Percentiles rank a stretch among this genome's conserved stretches.
Evolutionary conservation across 306 rosid genomes (phyloP).

Genomic region (Canavalia ensiformis): DNA sequence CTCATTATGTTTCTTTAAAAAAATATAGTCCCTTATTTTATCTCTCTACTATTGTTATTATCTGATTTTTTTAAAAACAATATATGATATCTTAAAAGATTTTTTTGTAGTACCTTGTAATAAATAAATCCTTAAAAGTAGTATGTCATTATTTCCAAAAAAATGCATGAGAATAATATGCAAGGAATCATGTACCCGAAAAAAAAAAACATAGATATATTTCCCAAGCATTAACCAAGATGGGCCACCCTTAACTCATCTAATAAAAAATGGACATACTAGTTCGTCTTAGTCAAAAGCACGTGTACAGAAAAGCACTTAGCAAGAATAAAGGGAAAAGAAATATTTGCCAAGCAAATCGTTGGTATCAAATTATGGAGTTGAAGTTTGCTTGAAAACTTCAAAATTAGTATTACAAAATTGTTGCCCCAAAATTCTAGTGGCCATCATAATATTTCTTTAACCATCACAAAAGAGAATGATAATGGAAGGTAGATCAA

Average conservation of each 20-base stretch:
- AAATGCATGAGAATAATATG: not conserved
- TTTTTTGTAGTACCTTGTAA: too few relatives aligned
- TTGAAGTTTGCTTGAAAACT: constrained; percentile 14
- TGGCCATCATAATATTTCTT: not conserved
- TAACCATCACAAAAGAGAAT: not conserved
- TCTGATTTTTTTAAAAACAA: too few relatives aligned
- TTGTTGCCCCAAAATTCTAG: not conserved
- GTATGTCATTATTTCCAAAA: not conserved
- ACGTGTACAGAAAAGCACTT: not conserved
- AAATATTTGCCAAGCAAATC: not conserved
- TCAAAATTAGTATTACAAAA: constrained; percentile 19
- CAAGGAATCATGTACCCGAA: not conserved
- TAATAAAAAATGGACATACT: not conserved
- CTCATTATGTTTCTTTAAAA: too few relatives aligned
- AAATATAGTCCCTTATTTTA: too few relatives aligned
- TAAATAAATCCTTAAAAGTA: too few relatives aligned
- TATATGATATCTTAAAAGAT: too few relatives aligned
- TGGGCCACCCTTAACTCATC: not conserved
- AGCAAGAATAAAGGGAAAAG: not conserved
- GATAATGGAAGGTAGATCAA: not conserved
- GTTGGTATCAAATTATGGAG: constrained; percentile 1
- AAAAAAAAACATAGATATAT: not conserved
- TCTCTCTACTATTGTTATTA: too few relatives aligned
- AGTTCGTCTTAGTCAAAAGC: constrained; percentile 9
- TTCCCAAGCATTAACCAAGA: not conserved